Conservation (phyloP, 2,329 filamentous ascomycete species). For the Cladosporium sp. region DNA sequence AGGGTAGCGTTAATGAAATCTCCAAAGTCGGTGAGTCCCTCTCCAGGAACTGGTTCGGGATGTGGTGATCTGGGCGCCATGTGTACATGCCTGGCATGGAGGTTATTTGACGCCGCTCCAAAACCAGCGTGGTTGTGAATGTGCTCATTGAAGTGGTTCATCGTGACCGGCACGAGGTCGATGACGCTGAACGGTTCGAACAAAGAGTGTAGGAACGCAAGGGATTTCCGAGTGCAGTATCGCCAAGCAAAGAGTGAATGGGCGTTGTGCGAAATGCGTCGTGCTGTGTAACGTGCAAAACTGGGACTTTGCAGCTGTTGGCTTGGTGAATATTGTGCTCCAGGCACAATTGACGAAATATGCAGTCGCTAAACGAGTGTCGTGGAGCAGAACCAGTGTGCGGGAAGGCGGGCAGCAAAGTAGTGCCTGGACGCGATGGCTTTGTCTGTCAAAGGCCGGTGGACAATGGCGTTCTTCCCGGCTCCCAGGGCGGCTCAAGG, state of each 20-base stretch:
- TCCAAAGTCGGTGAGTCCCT: constrained; percentile 15
- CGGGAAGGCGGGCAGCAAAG: not conserved
- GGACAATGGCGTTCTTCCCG: constrained; percentile 1
- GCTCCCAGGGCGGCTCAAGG: not conserved
- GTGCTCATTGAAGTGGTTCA: constrained; percentile 2
- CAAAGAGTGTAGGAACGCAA: constrained; percentile 10
- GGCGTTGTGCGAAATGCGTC: not conserved
- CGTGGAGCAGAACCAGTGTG: not conserved
- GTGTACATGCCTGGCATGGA: not conserved
- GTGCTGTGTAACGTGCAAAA: too few species aligned
- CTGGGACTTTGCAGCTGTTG: too few species aligned
- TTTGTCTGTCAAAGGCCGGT: constrained; percentile 1
- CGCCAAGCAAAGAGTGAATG: not conserved
- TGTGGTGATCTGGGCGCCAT: constrained; percentile 2
- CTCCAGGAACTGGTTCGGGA: not conserved
- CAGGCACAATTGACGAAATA: constrained; percentile 8
- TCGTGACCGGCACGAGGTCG: constrained; percentile 8
- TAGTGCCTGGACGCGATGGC: not conserved
- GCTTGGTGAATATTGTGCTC: not conserved
- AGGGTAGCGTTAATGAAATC: constrained; percentile 4
- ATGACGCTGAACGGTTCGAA: not conserved
- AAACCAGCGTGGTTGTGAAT: constrained; percentile 8
- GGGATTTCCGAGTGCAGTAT: constrained; percentile 2
- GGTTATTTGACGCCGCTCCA: not conserved
- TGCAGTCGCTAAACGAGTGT: not conserved